A percentile compares a stretch with the other conserved stretches of the same genome.
Evolutionary conservation across 306 rosid species (phyloP).

Genomic region (Bauhinia variegata): DNA sequence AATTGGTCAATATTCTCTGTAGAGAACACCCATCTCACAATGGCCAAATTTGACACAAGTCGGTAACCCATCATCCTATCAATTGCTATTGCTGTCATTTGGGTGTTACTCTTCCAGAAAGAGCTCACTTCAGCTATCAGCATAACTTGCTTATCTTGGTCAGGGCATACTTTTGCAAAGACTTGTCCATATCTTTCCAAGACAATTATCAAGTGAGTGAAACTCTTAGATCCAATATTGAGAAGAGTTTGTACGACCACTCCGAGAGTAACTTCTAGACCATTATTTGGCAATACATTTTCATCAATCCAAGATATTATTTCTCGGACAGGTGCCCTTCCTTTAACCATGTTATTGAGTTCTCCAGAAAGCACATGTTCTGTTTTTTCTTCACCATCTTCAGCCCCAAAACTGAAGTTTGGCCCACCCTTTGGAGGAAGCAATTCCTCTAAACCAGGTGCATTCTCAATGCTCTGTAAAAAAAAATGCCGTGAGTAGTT

Average conservation of each 20-base stretch:
- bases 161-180: slow-evolving; percentile 76
- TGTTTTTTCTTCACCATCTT: slow-evolving; percentile 60
- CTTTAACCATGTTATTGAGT: slow-evolving; percentile 87
- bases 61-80: slow-evolving; percentile 99
- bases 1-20: slow-evolving; percentile 77
- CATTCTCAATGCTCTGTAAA: slow-evolving; percentile 83
- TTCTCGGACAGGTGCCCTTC: slow-evolving; percentile 76
- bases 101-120: slow-evolving; percentile 91
- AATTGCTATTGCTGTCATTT: slow-evolving; percentile 90
- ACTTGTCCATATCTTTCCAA: slow-evolving; percentile 95
- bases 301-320: slow-evolving; percentile 88
- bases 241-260: slow-evolving; percentile 89
- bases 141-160: slow-evolving; percentile 89
- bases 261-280: slow-evolving; percentile 75
- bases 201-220: slow-evolving; percentile 95
- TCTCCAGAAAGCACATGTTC: slow-evolving; percentile 73
- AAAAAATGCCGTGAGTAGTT: slow-evolving; percentile 35
- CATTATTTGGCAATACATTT: slow-evolving; percentile 72
- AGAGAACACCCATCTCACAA: slow-evolving; percentile 94
- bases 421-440: slow-evolving; percentile 96
- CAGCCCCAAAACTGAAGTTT: slow-evolving; percentile 60
- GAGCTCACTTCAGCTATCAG: slow-evolving; percentile 78
- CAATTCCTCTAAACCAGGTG: slow-evolving; percentile 94
- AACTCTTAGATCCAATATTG: slow-evolving; percentile 94
- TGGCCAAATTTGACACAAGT: slow-evolving; percentile 89